Evolutionary conservation across 139 green algal genomes (phyloP).

Genomic region (Picochlorum sp.): DNA sequence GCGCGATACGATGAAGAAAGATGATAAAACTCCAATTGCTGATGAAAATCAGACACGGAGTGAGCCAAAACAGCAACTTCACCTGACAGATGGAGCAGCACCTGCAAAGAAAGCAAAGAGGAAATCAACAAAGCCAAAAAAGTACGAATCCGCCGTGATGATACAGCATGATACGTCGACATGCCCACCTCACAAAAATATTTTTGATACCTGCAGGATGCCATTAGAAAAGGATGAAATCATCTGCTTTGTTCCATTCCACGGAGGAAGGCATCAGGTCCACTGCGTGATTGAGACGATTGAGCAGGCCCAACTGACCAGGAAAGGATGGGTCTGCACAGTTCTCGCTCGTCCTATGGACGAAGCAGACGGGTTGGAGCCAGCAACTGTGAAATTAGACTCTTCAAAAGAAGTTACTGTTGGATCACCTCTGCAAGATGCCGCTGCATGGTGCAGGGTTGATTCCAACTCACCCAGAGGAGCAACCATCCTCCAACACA

Average conservation of each 20-base stretch:
- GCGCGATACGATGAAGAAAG: background rate
- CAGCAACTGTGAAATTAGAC: background rate
- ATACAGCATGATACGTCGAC: background rate
- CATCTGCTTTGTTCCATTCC: background rate
- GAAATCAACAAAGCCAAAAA: constrained; percentile 1
- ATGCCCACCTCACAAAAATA: too few species aligned
- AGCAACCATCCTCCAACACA: background rate
- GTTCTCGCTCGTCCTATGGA: background rate
- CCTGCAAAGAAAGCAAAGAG: background rate
- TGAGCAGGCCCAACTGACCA: background rate
- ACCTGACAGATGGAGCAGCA: background rate
- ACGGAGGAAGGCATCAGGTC: background rate
- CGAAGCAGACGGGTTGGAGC: background rate
- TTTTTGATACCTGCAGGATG: background rate
- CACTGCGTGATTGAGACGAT: background rate
- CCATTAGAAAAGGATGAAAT: background rate
- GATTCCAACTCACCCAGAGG: background rate
- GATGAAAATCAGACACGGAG: background rate
- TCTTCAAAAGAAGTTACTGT: background rate
- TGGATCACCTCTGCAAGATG: background rate
- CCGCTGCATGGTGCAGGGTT: background rate
- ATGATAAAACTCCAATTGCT: background rate
- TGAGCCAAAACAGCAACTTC: background rate
- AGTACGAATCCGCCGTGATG: background rate
- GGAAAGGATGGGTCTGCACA: background rate